phyloP scores from a whole-genome alignment of 108 stramenopile genomes.

The Nitzschia palea region DNA sequence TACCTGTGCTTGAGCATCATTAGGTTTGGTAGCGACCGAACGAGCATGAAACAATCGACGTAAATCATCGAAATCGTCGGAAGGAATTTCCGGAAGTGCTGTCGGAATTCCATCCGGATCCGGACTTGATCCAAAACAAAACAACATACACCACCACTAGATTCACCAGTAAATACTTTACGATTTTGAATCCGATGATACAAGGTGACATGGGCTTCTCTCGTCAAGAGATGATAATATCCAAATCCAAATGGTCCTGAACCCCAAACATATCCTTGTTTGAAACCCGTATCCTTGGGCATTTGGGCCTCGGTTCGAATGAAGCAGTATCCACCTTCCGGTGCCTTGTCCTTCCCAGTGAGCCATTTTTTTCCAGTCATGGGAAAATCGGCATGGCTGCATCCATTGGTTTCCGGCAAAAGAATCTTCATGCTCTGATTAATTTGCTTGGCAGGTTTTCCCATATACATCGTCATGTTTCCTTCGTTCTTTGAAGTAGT shows the following conservation, averaged over 20 bases:
- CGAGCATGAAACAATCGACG: constrained; percentile 9
- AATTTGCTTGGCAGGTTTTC: constrained; percentile 10
- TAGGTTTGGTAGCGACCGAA: constrained; percentile 9
- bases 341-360: not conserved
- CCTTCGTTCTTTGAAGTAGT: no score
- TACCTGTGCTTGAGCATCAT: constrained; percentile 1
- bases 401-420: constrained; percentile 12
- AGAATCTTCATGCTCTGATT: constrained; percentile 1
- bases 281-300: not conserved
- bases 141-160: not conserved
- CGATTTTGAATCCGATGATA: constrained; percentile 2
- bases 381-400: constrained; percentile 11
- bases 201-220: constrained; percentile 1
- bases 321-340: constrained; percentile 3
- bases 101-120: not conserved
- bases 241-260: constrained; percentile 10
- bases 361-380: not conserved
- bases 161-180: not conserved
- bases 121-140: not conserved
- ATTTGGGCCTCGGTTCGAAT: constrained; percentile 5
- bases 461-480: constrained; percentile 1
- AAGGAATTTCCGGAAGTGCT: not conserved
- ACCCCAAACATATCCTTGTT: constrained; percentile 14
- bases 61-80: constrained; percentile 2
- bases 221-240: constrained; percentile 12